Conservation (phyloP, 1,139 yeast species). For the Nakaseomyces glabratus region DNA sequence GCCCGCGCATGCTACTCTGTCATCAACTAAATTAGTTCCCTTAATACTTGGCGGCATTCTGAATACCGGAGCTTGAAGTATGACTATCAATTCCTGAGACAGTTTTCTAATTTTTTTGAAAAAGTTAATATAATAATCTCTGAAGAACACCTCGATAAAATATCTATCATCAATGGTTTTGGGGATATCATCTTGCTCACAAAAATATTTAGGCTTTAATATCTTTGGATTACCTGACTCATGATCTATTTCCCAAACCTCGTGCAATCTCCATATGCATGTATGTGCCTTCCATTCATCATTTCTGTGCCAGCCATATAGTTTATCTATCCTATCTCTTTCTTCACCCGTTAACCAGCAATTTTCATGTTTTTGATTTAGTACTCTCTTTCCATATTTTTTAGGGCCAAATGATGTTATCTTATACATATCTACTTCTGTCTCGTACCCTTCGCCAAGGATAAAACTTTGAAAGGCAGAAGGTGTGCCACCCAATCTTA, state of each 20-base stretch:
- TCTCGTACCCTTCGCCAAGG: constrained; percentile 65
- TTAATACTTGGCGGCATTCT: constrained; percentile 66
- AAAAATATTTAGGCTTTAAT: constrained; percentile 42
- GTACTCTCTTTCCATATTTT: constrained; percentile 43
- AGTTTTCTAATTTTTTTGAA: constrained; percentile 42
- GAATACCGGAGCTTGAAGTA: constrained; percentile 78
- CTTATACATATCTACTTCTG: constrained; percentile 56
- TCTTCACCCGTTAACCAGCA: constrained; percentile 52
- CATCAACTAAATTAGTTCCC: constrained; percentile 49
- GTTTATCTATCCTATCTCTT: constrained; percentile 42
- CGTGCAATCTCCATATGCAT: constrained; percentile 73
- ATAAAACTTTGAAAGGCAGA: constrained; percentile 50
- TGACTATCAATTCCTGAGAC: constrained; percentile 43
- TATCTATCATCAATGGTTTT: constrained; percentile 41
- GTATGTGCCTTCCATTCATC: constrained; percentile 58
- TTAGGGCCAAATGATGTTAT: constrained; percentile 69
- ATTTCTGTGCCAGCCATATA: constrained; percentile 63
- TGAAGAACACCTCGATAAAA: constrained; percentile 55
- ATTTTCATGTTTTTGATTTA: constrained; percentile 58
- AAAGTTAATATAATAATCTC: constrained; percentile 47
- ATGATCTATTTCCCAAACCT: constrained; percentile 52
- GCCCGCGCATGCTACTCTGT: constrained; percentile 64
- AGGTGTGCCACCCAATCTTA: constrained; percentile 61
- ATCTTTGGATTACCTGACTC: constrained; percentile 33
- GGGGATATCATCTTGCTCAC: constrained; percentile 12